Conservation (phyloP, 257 asterid genomes). For the Solanum arcanum region DNA sequence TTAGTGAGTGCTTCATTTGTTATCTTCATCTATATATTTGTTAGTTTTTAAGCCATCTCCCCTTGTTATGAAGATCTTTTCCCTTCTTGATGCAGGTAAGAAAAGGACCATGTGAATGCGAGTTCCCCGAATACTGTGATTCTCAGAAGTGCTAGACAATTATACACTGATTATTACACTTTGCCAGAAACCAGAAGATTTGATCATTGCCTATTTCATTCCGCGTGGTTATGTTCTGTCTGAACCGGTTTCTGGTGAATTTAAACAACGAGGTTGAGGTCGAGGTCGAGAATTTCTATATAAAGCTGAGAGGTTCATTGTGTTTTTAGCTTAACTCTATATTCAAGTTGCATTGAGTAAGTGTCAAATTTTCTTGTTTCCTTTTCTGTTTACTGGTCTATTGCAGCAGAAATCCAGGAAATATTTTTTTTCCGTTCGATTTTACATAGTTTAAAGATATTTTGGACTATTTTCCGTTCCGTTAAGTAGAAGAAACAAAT, state of each 20-base stretch:
- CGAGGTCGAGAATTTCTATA: neutral
- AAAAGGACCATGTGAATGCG: conserved; percentile 55
- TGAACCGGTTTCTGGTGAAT: neutral
- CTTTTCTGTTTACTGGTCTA: neutral
- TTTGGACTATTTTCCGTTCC: too few species aligned
- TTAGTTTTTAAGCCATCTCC: neutral
- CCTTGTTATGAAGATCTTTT: neutral
- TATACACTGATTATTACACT: neutral
- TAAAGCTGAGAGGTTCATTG: neutral
- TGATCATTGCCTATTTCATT: neutral
- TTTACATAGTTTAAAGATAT: neutral
- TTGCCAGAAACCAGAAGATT: neutral
- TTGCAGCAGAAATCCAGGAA: neutral
- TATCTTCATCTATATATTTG: neutral
- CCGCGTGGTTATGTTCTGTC: neutral
- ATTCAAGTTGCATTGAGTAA: neutral
- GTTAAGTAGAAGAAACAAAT: neutral
- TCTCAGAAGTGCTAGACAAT: conserved; percentile 37
- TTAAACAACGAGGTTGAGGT: neutral
- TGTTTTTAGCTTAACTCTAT: neutral
- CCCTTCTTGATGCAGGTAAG: conserved; percentile 40
- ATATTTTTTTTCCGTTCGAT: neutral
- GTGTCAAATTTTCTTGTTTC: neutral
- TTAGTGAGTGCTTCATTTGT: neutral
- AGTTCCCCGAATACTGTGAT: conserved; percentile 68